Percentiles rank a stretch among this genome's conserved stretches.
phyloP scores from a whole-genome alignment of 2,329 filamentous ascomycete genomes.

The Phialophora expanda region DNA sequence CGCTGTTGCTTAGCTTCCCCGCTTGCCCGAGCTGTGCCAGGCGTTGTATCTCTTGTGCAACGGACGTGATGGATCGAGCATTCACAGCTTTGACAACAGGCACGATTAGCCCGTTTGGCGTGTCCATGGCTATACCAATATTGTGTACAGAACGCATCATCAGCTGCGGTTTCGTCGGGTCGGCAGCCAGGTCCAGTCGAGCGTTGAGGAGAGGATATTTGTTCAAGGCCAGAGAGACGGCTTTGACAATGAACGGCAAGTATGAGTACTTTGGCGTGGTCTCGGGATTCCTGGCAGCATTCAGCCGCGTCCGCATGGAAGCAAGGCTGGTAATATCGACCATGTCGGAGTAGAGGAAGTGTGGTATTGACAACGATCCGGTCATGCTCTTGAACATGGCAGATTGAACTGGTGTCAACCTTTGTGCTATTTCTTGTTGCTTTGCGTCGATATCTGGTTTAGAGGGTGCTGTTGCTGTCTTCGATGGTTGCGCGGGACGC shows the following conservation, averaged over 20 bases:
- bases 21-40: slow-evolving; percentile 73
- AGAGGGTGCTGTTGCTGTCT: slow-evolving; percentile 44
- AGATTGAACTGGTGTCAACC: slow-evolving; percentile 77
- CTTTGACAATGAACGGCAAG: slow-evolving; percentile 94
- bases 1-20: slow-evolving; percentile 75
- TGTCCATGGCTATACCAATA: slow-evolving; percentile 95
- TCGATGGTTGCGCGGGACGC: slow-evolving; percentile 46
- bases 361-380: slow-evolving; percentile 83
- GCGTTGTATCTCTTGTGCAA: slow-evolving; percentile 75
- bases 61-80: slow-evolving; percentile 73
- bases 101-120: slow-evolving; percentile 83
- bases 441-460: slow-evolving; percentile 49
- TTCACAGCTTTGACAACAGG: slow-evolving; percentile 89
- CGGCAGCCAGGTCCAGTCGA: slow-evolving; percentile 69
- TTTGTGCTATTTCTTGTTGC: slow-evolving; percentile 71
- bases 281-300: slow-evolving; percentile 59
- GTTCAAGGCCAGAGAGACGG: slow-evolving; percentile 81
- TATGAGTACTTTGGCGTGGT: slow-evolving; percentile 75
- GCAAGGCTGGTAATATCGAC: slow-evolving; percentile 79
- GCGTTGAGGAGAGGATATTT: slow-evolving; percentile 87
- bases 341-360: slow-evolving; percentile 94
- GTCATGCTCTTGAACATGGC: slow-evolving; percentile 99
- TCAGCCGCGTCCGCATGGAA: slow-evolving; percentile 74
- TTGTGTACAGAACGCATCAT: slow-evolving; percentile 85
- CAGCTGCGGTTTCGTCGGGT: slow-evolving; percentile 71